Evolutionary conservation across 2,329 filamentous ascomycete genomes (phyloP).

Genomic region (Alternaria atra): DNA sequence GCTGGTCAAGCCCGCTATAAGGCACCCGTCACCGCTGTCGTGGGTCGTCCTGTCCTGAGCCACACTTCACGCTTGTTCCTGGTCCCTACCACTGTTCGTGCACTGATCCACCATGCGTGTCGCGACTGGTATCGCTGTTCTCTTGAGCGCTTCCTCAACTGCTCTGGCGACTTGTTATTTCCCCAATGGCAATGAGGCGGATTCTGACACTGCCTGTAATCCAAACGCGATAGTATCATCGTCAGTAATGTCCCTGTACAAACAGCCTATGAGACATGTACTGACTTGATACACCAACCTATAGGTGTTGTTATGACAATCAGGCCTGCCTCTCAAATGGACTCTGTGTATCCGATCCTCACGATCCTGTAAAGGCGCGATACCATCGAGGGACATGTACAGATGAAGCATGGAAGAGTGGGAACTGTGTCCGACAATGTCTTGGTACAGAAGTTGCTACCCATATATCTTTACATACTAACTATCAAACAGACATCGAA

Average conservation of each 20-base stretch:
- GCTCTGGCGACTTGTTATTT: conserved; percentile 26
- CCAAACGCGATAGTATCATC: conserved; percentile 31
- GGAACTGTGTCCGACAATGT: conserved; percentile 38
- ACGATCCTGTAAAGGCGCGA: conserved; percentile 27
- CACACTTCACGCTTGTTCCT: neutral
- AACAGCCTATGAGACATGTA: neutral
- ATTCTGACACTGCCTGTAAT: conserved; percentile 26
- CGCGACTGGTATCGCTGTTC: neutral
- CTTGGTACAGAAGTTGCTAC: conserved; percentile 15
- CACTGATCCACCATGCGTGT: conserved; percentile 1
- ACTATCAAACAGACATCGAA: conserved; percentile 23
- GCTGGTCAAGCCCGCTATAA: conserved; percentile 8
- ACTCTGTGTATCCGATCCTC: conserved; percentile 39
- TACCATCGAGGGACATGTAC: conserved; percentile 41
- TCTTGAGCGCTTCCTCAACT: conserved; percentile 5
- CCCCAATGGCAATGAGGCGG: conserved; percentile 21
- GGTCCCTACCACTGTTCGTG: neutral
- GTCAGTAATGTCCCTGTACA: neutral
- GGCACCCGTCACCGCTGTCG: neutral
- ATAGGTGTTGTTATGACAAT: conserved; percentile 33
- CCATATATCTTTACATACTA: neutral
- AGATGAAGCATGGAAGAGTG: conserved; percentile 35
- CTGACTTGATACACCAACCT: neutral
- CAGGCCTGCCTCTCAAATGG: conserved; percentile 46
- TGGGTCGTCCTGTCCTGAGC: neutral